phyloP scores from a whole-genome alignment of 768 basidiomycete species.

The Russula dissimulans region DNA sequence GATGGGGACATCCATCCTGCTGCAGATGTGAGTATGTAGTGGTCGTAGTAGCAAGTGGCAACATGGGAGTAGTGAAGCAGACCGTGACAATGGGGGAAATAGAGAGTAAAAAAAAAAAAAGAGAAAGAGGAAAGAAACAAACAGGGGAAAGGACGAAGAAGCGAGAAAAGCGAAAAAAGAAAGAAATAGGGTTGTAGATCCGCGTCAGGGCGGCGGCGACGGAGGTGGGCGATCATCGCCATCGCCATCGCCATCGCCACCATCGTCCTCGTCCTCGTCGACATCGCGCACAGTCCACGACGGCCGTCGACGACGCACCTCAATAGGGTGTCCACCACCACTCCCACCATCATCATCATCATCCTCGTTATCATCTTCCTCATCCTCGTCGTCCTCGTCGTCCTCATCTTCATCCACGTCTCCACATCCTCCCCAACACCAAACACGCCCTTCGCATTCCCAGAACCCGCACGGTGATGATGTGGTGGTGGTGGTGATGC shows the following conservation, averaged over 20 bases:
- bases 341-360: background rate
- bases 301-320: slow-evolving; percentile 17
- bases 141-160: background rate
- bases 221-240: background rate
- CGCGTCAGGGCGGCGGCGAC: background rate
- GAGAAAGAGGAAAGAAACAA: background rate
- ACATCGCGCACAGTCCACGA: slow-evolving; percentile 13
- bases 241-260: background rate
- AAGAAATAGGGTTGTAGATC: background rate
- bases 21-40: slow-evolving; percentile 1
- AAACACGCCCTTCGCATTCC: background rate
- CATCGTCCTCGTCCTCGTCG: background rate
- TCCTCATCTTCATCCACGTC: background rate
- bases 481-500: background rate
- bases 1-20: background rate
- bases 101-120: background rate
- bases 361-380: background rate
- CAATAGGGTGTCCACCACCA: slow-evolving; percentile 9
- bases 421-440: background rate
- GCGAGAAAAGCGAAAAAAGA: no score
- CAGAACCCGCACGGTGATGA: background rate
- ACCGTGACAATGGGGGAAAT: no score
- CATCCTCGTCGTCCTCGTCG: background rate
- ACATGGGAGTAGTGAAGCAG: background rate
- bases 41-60: background rate